Base-by-base conservation (phyloP, 2,329 filamentous ascomycete genomes). In the Hawksworthiomyces lignivorus region DNA sequence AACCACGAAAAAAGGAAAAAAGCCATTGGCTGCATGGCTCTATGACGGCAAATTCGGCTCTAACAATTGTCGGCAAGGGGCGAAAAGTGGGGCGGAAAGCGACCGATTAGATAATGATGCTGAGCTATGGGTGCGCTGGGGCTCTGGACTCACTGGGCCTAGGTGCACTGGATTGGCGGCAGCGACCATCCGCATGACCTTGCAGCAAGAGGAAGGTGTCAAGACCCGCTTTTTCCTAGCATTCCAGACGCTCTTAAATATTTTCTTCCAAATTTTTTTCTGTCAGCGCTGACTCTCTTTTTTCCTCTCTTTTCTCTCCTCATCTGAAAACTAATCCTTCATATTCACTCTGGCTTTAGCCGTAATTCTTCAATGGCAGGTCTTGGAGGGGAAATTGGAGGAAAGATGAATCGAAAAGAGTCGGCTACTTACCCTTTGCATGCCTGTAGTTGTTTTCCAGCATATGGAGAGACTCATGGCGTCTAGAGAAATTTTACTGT, bases 311-410 rank as follows among this genome's bases (percentile, higher is more conserved):
- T 51, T 59, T 52, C 52, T 45, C 55, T 58, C 54, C 50, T 62
- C 57, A 56, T 59, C 63, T 65, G 63, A 67, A 67, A 66, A 64
- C 57, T 57, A 58, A 67, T 67, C 67, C 68, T 70, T 65, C 74
- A 72, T 78, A 81, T 81, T 80, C 77, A 80, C 76, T 81, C 76
- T 77, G 70, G 68, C 68, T 74, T 72, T 67, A 60, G 67, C 66
- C 58, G 46, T 48, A 40, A 50, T 61, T 70, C n/a, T 51, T 62
- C 72, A 65, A 69, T 77, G 73, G 67, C 69, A 71, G 66, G 65
- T 64, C 65, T 65, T 71, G 73, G 77, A 81, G 76, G 77, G 77
- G 77, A 81, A 81, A 80, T 61, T 73, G 75, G 70, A 75, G 75
- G 77, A 75, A 53, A 81, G 76, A 77, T 50, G 52, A 65, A 70